phyloP scores from a whole-genome alignment of 305 asterid genomes.

The Fraxinus sp. region DNA sequence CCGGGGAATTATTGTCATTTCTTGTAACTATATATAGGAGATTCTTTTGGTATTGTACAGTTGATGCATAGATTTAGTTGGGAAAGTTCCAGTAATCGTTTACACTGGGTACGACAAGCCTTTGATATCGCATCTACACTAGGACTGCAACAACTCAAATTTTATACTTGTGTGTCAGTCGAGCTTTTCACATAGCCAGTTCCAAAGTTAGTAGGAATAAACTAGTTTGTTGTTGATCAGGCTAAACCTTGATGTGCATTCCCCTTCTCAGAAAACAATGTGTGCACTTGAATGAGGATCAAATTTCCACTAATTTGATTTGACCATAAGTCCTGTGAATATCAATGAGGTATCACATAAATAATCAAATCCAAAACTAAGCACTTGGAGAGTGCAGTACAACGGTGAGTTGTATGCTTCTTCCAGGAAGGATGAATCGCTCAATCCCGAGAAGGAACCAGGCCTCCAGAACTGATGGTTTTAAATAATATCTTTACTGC shows the following conservation, averaged over 20 bases:
- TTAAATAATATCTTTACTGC: background rate
- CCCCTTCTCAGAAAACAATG: background rate
- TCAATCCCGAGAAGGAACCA: background rate
- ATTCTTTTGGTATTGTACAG: slow-evolving; percentile 41
- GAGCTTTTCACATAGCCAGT: background rate
- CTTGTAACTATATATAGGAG: slow-evolving; percentile 23
- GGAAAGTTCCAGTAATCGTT: background rate
- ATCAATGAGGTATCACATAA: background rate
- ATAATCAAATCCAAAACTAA: background rate
- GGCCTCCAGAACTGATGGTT: background rate
- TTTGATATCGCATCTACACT: background rate
- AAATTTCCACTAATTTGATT: background rate
- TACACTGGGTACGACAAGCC: background rate
- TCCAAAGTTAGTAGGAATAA: background rate
- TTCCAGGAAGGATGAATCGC: background rate
- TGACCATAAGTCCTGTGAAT: background rate
- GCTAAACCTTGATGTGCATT: background rate
- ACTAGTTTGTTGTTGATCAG: background rate
- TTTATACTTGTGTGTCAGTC: background rate
- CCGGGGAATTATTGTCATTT: background rate
- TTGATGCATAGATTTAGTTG: slow-evolving; percentile 24
- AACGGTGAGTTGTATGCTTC: background rate
- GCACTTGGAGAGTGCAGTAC: background rate
- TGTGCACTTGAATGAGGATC: background rate
- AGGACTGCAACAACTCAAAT: background rate